Evolutionary conservation across 2,329 filamentous ascomycete species (phyloP), one percentile per base, ranked within the genome.

Genomic region (Madurella mycetomatis): DNA sequence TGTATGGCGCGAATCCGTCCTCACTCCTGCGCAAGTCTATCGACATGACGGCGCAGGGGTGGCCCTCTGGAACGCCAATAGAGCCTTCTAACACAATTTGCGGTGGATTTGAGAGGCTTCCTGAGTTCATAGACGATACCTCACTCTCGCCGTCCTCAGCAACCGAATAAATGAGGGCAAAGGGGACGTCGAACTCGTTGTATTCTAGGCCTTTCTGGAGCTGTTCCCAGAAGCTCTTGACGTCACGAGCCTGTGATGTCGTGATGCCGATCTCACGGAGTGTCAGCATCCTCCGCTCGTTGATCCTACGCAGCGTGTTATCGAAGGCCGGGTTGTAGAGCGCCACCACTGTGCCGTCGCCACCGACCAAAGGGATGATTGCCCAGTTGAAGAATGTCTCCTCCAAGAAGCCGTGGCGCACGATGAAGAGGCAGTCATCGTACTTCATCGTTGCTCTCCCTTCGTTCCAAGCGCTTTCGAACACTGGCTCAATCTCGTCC

Each of bases 331-430:
- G 88, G 64, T 92, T 92, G 67, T 90, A 92, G 0, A 92, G 69
- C 1, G 87, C 88, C 57, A 88, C 82, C 8, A 92, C 86, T 12
- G 81, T 81, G 2, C 89, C 89, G 55, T 91, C 85, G 40, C 79
- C 77, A 2, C 88, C 88, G 1, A 92, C 81, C 58, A 92, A 76
- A 0, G 89, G 89, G 25, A 92, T 86, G 41, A 92, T 84, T 1
- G 84, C 88, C 88, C 88, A 92, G 12, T 86, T 88, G 67, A 92
- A 92, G 66, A 88, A 92, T 0, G 87, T 84, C 66, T 94, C 89
- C 68, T 95, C 88, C 1, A 90, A 70, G 57, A 81, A 90, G 1
- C 84, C 82, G 58, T 83, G 81, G 8, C 89, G 81, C 45, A 79
- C 76, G 32, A 94, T 79, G 63, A 91, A 90, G 1, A 92, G 74